phyloP scores from a whole-genome alignment of 1,284 basidiomycete species.

The Fomitopsis betulina region DNA sequence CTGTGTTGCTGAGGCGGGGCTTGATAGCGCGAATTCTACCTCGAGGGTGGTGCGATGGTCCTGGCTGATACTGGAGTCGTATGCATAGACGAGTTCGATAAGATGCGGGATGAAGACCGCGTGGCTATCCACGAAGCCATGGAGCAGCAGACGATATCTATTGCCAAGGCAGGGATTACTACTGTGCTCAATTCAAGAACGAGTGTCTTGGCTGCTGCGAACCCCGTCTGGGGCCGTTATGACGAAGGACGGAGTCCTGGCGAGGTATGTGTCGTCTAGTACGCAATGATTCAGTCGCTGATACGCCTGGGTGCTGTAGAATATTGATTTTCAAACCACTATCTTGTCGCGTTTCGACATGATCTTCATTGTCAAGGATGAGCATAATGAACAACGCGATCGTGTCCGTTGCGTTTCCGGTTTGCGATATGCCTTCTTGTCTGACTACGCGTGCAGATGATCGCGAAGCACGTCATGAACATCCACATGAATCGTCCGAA shows the following conservation, averaged over 20 bases:
- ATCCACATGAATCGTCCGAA: constrained; percentile 94
- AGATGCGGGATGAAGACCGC: constrained; percentile 99
- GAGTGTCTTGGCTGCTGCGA: constrained; percentile 95
- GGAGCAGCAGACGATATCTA: constrained; percentile 99
- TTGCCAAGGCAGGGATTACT: constrained; percentile 98
- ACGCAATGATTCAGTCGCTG: neutral
- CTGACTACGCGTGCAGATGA: constrained; percentile 52
- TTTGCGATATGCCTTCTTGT: neutral
- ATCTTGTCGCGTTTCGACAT: constrained; percentile 99
- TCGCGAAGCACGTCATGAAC: constrained; percentile 98
- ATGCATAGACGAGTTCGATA: constrained; percentile 99
- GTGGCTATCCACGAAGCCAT: constrained; percentile 99
- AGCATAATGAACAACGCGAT: constrained; percentile 94
- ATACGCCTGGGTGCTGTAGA: constrained; percentile 41
- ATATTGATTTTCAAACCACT: constrained; percentile 98
- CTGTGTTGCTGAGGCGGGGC: constrained; percentile 3
- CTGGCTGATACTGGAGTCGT: constrained; percentile 98
- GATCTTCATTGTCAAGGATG: constrained; percentile 99
- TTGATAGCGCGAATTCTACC: constrained; percentile 89
- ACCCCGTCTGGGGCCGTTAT: constrained; percentile 98
- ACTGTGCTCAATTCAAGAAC: constrained; percentile 97
- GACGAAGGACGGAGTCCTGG: constrained; percentile 97
- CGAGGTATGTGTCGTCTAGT: constrained; percentile 51
- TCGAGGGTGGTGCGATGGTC: constrained; percentile 99
- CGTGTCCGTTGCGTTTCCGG: constrained; percentile 44